phyloP scores from a whole-genome alignment of 1,139 yeast species.

The Pneumocystis jirovecii region DNA sequence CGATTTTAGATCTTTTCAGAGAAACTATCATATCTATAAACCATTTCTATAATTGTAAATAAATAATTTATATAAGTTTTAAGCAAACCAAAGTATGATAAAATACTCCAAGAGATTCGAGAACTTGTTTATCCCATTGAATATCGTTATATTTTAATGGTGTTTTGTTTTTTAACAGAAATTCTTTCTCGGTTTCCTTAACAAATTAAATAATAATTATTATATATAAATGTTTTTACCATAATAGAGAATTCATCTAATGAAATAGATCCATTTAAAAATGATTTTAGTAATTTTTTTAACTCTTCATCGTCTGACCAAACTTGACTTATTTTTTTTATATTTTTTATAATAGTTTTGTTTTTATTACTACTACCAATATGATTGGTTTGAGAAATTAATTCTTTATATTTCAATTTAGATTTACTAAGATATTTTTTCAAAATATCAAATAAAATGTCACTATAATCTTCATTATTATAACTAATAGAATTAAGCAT shows the following conservation, averaged over 20 bases:
- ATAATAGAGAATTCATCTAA: not conserved
- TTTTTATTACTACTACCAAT: not conserved
- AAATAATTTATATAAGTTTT: not conserved
- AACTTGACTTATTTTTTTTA: not conserved
- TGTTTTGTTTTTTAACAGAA: not conserved
- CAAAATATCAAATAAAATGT: conserved; percentile 5
- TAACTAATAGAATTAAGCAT: conserved; percentile 5
- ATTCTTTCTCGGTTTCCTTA: not conserved
- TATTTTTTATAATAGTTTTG: not conserved
- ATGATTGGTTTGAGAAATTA: not conserved
- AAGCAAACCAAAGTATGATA: not conserved
- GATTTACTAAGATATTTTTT: conserved; percentile 3
- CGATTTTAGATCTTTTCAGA: not conserved
- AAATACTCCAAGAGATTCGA: not conserved
- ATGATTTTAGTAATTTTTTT: not conserved
- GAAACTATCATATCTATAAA: not conserved
- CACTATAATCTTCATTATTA: conserved; percentile 4
- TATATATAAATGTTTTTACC: not conserved
- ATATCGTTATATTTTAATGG: not conserved
- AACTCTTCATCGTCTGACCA: not conserved
- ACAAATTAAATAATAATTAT: not conserved
- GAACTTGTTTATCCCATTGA: not conserved
- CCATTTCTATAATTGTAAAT: not conserved
- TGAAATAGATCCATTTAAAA: not conserved
- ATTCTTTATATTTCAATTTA: not conserved